phyloP scores from a whole-genome alignment of 1,284 basidiomycete species.

The Sanghuangporus baumii region DNA sequence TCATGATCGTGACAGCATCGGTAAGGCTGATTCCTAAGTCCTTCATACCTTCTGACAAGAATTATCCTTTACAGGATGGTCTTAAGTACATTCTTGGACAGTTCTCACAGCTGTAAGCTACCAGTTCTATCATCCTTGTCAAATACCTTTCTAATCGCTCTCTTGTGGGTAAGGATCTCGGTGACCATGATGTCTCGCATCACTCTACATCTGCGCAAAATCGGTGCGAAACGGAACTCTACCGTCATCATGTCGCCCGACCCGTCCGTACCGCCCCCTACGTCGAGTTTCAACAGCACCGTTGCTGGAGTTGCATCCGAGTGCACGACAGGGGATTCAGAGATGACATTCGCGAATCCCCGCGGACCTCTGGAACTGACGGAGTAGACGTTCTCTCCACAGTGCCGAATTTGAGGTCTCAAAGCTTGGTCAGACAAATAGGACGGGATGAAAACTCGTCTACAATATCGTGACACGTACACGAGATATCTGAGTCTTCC shows the following conservation, averaged over 20 bases:
- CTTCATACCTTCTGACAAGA: neutral
- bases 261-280: neutral
- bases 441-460: too few relatives aligned
- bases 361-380: neutral
- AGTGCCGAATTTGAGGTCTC: neutral
- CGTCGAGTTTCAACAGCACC: neutral
- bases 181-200: constrained; percentile 20
- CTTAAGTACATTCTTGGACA: constrained; percentile 19
- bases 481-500: too few relatives aligned
- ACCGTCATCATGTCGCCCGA: neutral
- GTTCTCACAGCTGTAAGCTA: constrained; percentile 8
- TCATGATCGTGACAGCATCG: constrained; percentile 15
- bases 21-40: constrained; percentile 4
- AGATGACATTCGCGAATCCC: neutral
- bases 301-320: neutral
- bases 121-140: neutral
- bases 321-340: neutral
- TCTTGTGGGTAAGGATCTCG: neutral
- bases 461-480: too few relatives aligned
- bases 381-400: neutral
- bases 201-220: constrained; percentile 16
- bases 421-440: too few relatives aligned
- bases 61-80: constrained; percentile 9
- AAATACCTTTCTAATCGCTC: neutral
- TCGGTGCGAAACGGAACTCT: neutral